These are phyloP conservation scores for Colletotrichum tropicicola DNA, from an alignment of 2,329 filamentous ascomycete genomes.

Conservation along the genomic window DNA sequence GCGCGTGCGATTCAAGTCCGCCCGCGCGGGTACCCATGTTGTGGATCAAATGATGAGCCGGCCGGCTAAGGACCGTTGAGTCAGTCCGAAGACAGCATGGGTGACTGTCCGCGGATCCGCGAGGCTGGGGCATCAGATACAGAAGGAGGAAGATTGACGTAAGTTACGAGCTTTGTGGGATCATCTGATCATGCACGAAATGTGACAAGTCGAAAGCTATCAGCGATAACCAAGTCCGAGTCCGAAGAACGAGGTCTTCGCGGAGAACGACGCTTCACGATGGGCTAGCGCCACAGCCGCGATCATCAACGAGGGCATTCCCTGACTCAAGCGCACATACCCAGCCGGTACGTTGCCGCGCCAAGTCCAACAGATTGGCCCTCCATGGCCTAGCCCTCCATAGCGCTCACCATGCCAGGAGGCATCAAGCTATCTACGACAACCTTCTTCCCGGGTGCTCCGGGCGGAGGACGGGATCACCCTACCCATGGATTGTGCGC, in stretches of 20 bases:
- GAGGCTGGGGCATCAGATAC: neutral
- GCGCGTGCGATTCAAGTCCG: slow-evolving; percentile 3
- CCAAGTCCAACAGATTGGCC: neutral
- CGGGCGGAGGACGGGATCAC: neutral
- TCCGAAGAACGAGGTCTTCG: neutral
- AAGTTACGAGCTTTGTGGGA: neutral
- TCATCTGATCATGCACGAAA: neutral
- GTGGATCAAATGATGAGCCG: neutral
- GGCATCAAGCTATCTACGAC: no score
- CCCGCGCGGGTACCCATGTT: neutral
- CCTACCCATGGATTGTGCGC: neutral
- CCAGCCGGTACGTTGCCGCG: neutral
- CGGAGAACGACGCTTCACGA: neutral
- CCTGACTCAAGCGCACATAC: slow-evolving; percentile 14
- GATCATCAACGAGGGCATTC: neutral
- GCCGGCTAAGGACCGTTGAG: neutral
- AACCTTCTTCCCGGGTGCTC: slow-evolving; percentile 7
- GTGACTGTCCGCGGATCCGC: neutral
- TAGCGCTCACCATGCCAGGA: neutral
- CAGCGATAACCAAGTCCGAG: neutral
- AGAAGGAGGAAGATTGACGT: neutral
- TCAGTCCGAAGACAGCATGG: neutral
- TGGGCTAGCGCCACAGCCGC: slow-evolving; percentile 4
- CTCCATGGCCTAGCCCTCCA: neutral
- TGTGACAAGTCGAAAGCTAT: neutral